phyloP scores from a whole-genome alignment of 2,329 filamentous ascomycete genomes.

The Raffaelea arxii region DNA sequence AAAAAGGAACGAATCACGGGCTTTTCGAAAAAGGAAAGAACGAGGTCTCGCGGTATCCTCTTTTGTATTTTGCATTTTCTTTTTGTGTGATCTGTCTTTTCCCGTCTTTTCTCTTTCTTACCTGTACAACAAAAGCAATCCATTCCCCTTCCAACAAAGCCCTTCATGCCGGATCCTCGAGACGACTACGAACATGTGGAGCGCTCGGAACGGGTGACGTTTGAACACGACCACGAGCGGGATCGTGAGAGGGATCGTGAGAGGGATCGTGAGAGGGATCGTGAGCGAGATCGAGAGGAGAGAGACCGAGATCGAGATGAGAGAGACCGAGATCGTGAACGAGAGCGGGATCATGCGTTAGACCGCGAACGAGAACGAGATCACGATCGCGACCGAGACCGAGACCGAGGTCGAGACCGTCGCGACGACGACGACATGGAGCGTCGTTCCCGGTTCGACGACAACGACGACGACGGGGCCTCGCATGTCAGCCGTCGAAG shows the following conservation, averaged over 20 bases:
- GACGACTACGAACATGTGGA: conserved; percentile 37
- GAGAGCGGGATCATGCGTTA: background rate
- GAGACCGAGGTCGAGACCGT: background rate
- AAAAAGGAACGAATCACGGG: no score
- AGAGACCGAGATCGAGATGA: no score
- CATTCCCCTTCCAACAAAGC: no score
- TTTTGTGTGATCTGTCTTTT: no score
- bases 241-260: background rate
- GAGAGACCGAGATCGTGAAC: background rate
- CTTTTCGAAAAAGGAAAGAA: no score
- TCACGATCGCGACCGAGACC: background rate
- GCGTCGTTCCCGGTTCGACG: background rate
- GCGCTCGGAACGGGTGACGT: background rate
- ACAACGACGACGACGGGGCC: background rate
- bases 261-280: background rate
- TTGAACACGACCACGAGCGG: background rate
- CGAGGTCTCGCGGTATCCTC: no score
- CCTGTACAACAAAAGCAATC: no score
- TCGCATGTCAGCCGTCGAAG: no score
- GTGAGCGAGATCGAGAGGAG: background rate
- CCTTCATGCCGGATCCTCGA: no score
- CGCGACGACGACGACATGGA: background rate
- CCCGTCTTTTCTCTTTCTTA: no score
- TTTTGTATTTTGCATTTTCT: no score
- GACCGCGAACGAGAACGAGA: background rate